Base-by-base conservation (phyloP, 2,329 filamentous ascomycete genomes). In the Fusarium longipes region DNA sequence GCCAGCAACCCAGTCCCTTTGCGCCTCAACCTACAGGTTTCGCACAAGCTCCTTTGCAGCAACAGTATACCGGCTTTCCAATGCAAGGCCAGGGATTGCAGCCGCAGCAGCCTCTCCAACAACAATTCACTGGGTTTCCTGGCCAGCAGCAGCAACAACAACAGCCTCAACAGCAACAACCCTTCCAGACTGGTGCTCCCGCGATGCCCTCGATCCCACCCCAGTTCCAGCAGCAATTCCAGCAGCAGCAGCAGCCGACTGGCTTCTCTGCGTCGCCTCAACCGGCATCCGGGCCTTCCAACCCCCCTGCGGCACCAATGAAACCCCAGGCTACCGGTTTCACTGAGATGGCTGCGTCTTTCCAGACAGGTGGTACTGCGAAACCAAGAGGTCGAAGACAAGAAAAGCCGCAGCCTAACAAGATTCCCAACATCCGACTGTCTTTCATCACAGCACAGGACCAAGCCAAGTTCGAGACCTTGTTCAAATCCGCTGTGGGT, bases 401-500 rank as follows among this genome's bases (percentile, higher is more conserved):
- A 9, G 79, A 82, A 57, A 89, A 87, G 73, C 47, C 65, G 25
- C 78, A 83, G 40, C 81, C 85, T 14, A 89, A 87, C 71, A 96
- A 91, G 81, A 97, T 99, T 57, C 96, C 96, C 27, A 98, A 92
- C 77, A 96, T 98, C 69, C 87, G 96, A 48, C 82, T 99, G 63
- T 97, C 94, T 5, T 99, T 99, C 78, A 97, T 99, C 75, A 97
- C 95, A 4, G 94, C 93, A 25, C 89, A 91, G 74, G 96, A 99
- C 76, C 96, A 99, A 80, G 87, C 93, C 74, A 97, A 97, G 81
- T 99, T 99, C 73, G 96, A 99, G 82, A 96, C 96, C 57, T 82
- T 99, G 39, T 99, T 99, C 84, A 97, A 96, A 81, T 97, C 94
- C 55, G 95, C 96, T 15, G 93, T 95, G 33, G 93, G 93, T 32